Conservation (phyloP, 2,329 filamentous ascomycete genomes). For the Colletotrichum costaricense region DNA sequence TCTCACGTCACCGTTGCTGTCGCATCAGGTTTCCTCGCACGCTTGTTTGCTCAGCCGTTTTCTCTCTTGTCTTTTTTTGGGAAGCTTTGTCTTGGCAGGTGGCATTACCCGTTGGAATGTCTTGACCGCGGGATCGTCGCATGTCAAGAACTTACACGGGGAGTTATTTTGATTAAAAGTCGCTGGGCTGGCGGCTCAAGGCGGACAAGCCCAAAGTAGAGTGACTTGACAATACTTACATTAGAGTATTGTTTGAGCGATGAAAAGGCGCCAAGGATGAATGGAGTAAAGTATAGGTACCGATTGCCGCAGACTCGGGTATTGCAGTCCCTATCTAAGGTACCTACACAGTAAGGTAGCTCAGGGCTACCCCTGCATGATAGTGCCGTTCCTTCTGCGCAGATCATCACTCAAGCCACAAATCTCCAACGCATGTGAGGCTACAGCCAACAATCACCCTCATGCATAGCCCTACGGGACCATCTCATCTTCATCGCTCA, state of each 20-base stretch:
- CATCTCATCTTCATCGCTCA: conserved; percentile 5
- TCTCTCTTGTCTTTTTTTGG: background rate
- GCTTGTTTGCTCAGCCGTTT: conserved; percentile 22
- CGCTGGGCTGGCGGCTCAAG: background rate
- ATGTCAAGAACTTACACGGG: background rate
- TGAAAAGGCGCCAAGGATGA: too few relatives aligned
- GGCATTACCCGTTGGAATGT: background rate
- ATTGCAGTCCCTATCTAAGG: background rate
- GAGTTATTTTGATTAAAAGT: background rate
- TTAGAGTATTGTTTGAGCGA: too few relatives aligned
- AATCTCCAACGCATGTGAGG: conserved; percentile 18
- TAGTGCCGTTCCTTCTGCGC: conserved; percentile 14
- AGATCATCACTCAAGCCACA: conserved; percentile 34
- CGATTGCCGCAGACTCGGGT: conserved; percentile 14
- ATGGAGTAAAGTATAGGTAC: conserved; percentile 3
- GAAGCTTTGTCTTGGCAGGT: background rate
- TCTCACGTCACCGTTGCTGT: conserved; percentile 18
- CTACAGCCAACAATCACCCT: conserved; percentile 22
- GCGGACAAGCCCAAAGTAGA: background rate
- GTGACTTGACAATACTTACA: background rate
- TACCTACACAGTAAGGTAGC: background rate
- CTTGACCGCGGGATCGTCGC: background rate
- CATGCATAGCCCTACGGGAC: conserved; percentile 24
- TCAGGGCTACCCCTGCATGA: conserved; percentile 22
- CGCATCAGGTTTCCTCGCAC: background rate